Percentiles rank a stretch among this genome's conserved stretches.
These are phyloP conservation scores for Globisporangium nagaii DNA, from an alignment of 352 stramenopile species.

Conservation along the genomic window DNA sequence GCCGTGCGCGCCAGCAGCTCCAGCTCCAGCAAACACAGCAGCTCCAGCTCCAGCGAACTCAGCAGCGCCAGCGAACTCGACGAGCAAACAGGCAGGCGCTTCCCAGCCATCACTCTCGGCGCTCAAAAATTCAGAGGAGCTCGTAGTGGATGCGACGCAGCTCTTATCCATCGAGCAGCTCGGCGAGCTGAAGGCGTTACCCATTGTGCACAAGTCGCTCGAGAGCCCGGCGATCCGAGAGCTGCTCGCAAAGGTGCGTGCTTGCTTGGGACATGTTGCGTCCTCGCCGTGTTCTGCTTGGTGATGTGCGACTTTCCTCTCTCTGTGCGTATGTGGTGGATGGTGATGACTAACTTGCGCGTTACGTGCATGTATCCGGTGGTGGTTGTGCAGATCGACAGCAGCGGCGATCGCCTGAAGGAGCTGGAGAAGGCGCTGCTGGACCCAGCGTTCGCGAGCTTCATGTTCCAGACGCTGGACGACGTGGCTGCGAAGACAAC, in stretches of 20 bases:
- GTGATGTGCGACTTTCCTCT: conserved; percentile 4
- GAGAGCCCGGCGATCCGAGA: conserved; percentile 40
- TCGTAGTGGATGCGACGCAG: conserved; percentile 22
- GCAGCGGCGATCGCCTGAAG: conserved; percentile 56
- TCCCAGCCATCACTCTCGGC: neutral
- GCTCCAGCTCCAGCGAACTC: neutral
- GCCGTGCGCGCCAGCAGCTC: conserved; percentile 26
- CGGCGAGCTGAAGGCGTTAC: conserved; percentile 23
- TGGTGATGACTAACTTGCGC: neutral
- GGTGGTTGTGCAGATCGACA: conserved; percentile 50
- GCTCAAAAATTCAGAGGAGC: conserved; percentile 11
- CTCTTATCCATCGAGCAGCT: conserved; percentile 58
- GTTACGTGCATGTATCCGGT: neutral
- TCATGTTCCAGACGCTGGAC: conserved; percentile 76
- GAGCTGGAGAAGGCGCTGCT: conserved; percentile 74
- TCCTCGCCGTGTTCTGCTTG: neutral
- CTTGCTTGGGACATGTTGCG: neutral
- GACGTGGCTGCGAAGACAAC: conserved; percentile 20
- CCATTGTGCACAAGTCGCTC: conserved; percentile 32
- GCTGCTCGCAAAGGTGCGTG: conserved; percentile 45
- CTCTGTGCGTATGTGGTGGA: too few species aligned
- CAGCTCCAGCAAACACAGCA: conserved; percentile 1
- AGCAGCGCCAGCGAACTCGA: neutral
- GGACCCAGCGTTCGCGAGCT: conserved; percentile 59
- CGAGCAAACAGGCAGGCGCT: neutral